Conservation (phyloP, 179 eudicot species). For the Actinidia arguta region DNA sequence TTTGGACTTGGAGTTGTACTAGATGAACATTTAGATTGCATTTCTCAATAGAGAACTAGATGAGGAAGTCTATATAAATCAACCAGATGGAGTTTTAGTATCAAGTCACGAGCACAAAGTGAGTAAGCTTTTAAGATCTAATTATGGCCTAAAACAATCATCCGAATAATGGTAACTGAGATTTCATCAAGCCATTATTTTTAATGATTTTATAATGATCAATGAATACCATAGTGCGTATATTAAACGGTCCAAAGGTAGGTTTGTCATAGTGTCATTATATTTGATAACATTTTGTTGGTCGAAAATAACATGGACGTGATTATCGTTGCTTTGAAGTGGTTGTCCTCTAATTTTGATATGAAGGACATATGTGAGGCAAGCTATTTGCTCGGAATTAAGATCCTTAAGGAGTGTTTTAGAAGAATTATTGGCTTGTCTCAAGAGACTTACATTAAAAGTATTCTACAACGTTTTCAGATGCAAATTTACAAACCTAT, state of each 20-base stretch:
- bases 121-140: background rate
- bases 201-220: background rate
- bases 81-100: background rate
- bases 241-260: background rate
- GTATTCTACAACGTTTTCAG: background rate
- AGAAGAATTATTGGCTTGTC: background rate
- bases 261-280: background rate
- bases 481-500: background rate
- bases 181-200: background rate
- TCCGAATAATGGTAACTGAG: background rate
- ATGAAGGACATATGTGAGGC: background rate
- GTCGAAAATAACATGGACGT: too few relatives aligned
- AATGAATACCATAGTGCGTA: background rate
- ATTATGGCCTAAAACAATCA: background rate
- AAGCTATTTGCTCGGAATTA: too few relatives aligned
- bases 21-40: background rate
- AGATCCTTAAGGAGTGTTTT: background rate
- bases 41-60: background rate
- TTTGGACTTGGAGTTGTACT: too few relatives aligned
- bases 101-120: background rate
- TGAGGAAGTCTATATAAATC: background rate
- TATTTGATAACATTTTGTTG: background rate
- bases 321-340: too few relatives aligned
- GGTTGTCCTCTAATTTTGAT: background rate
- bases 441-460: background rate